Evolutionary conservation across 164 flowering plant species (phyloP).

Genomic region (Litsea cubeba): DNA sequence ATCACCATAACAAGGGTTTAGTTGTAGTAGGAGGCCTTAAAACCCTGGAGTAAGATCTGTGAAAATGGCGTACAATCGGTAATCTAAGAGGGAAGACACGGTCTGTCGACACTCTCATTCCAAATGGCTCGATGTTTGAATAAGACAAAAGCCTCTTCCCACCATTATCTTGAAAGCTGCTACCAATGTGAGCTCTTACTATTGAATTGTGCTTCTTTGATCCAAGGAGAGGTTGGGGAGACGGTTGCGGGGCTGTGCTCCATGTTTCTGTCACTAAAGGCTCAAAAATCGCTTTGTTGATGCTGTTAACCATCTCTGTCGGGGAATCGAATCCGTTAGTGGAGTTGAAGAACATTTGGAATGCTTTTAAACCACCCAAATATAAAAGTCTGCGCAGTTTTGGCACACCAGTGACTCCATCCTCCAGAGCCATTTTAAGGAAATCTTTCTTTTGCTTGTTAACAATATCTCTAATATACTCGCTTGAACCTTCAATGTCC

Average conservation of each 20-base stretch:
- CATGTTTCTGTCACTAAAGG: conserved; percentile 11
- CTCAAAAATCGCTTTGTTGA: conserved; percentile 34
- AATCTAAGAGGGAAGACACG: not conserved
- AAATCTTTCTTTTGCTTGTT: conserved; percentile 26
- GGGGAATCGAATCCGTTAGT: conserved; percentile 30
- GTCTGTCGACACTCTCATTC: not conserved
- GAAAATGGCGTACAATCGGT: not conserved
- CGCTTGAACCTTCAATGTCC: conserved; percentile 26
- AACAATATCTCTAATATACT: conserved; percentile 19
- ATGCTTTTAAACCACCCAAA: conserved; percentile 29
- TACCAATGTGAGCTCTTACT: not conserved
- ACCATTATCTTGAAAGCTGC: not conserved
- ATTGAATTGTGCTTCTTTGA: not conserved
- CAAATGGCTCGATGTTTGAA: not conserved
- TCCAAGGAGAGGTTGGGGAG: too few species aligned
- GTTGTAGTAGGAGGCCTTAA: not conserved
- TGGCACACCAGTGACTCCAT: conserved; percentile 9
- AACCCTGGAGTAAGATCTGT: not conserved
- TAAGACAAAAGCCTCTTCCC: not conserved
- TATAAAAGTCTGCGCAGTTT: conserved; percentile 24
- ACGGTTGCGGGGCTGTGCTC: not conserved
- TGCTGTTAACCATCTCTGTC: conserved; percentile 23
- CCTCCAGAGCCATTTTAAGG: conserved; percentile 28
- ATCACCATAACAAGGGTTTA: not conserved
- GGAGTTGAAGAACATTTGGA: conserved; percentile 44